Base-by-base conservation (phyloP, 257 asterid genomes). In the Solanum commersonii region DNA sequence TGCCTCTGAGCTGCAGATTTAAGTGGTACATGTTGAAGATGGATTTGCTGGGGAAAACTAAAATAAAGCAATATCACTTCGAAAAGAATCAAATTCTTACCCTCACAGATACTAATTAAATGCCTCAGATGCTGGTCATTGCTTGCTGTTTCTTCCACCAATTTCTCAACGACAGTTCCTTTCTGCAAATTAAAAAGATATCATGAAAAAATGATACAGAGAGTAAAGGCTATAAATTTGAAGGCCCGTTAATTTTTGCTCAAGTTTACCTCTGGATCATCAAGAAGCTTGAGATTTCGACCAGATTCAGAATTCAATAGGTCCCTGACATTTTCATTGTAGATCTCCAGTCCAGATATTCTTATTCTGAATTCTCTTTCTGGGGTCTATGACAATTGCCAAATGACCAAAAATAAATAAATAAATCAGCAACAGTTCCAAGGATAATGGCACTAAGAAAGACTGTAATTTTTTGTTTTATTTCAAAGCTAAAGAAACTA, bases 261-360 rank as follows among this genome's bases (percentile, higher is more conserved):
- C 76, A 88, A 84, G 83, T 34, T 83, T 89, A 96, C 99, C 98
- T 96, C 99, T 71, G 98, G 99, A 90, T 96, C 99, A 88, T 96
- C 99, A 49, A 95, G 92, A 89, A 96, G 97, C 92, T 96, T 96
- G 63, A 96, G 98, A 92, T 85, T 95, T 40, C 98, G 95, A 37
- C 97, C 99, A 79, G 98, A 95, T 84, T 96, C 99, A 35, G 96
- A 92, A 91, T 96, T 95, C 91, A 96, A 90, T 25, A 96, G 93
- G 92, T 96, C 99, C 87, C 98, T 90, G 49, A 96, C 99, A 92
- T 95, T 96, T 94, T 96, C 98, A 87, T 95, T 95, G 85, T 96
- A 95, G 87, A 95, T 95, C 90, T 96, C 98, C 8, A 96, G 92
- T 88, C 99, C 98, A 65, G 99, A 95, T 89, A 95, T 95, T 88